A percentile compares a stretch with the other conserved stretches of the same genome.
phyloP scores from a whole-genome alignment of 805 yeast species.

The Wickerhamiella bombiphila region DNA sequence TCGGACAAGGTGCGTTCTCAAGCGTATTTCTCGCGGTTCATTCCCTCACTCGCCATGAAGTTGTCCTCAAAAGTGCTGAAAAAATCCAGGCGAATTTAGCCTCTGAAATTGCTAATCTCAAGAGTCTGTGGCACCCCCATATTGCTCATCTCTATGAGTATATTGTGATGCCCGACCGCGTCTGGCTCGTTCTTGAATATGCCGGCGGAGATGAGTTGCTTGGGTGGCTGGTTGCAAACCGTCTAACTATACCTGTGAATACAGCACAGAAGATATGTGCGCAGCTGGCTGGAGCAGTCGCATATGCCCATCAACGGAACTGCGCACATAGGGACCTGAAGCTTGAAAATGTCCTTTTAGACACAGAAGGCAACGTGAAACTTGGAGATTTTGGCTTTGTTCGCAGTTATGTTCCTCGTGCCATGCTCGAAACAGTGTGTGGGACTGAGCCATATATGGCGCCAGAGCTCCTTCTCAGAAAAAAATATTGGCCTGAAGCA shows the following conservation, averaged over 20 bases:
- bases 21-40: slow-evolving; percentile 79
- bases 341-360: slow-evolving; percentile 64
- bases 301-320: slow-evolving; percentile 61
- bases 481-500: slow-evolving; percentile 60
- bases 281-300: slow-evolving; percentile 45
- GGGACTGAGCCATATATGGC: slow-evolving; percentile 97
- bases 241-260: slow-evolving; percentile 16
- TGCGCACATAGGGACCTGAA: slow-evolving; percentile 72
- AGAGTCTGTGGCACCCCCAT: slow-evolving; percentile 70
- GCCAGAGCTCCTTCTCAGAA: slow-evolving; percentile 64
- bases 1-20: slow-evolving; percentile 86
- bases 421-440: slow-evolving; percentile 64
- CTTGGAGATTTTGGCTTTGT: slow-evolving; percentile 92
- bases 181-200: slow-evolving; percentile 83
- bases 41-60: slow-evolving; percentile 50
- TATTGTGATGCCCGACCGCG: slow-evolving; percentile 58
- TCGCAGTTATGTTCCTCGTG: slow-evolving; percentile 48
- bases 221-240: slow-evolving; percentile 21
- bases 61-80: slow-evolving; percentile 70
- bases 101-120: slow-evolving; percentile 77
- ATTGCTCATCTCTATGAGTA: slow-evolving; percentile 78
- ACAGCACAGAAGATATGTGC: slow-evolving; percentile 25
- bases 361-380: slow-evolving; percentile 67
- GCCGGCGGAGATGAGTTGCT: slow-evolving; percentile 41
- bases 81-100: slow-evolving; percentile 74